Percentiles rank a stretch among this genome's conserved stretches.
Evolutionary conservation across 257 asterid species (phyloP).

Genomic region (Solanum paucissectum): DNA sequence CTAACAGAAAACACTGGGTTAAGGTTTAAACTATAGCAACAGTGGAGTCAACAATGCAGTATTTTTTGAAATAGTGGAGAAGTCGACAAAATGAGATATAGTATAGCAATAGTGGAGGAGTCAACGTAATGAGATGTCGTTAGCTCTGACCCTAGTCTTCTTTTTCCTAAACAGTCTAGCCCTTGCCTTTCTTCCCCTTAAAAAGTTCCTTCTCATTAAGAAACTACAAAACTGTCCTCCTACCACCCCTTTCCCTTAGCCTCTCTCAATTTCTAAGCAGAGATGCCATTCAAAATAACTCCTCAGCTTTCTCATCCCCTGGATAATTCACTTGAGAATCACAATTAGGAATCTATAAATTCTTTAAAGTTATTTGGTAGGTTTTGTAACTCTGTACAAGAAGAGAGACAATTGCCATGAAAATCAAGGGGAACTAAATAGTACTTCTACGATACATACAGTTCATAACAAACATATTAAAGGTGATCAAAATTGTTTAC

Average conservation of each 20-base stretch:
- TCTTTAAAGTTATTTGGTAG: not conserved
- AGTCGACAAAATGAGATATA: not conserved
- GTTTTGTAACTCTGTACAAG: not conserved
- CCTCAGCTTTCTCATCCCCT: not conserved
- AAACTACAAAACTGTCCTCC: not conserved
- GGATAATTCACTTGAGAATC: not conserved
- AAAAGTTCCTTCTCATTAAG: not conserved
- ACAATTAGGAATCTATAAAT: not conserved
- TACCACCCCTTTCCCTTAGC: not conserved
- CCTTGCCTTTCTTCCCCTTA: not conserved
- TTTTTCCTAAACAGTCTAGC: not conserved
- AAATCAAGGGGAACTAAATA: not conserved
- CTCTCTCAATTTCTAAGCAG: not conserved
- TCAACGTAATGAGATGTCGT: not conserved
- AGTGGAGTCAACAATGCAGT: not conserved
- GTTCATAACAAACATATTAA: not conserved
- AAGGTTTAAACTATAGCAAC: not conserved
- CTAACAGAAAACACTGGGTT: not conserved
- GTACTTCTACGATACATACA: not conserved
- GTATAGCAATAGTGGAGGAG: not conserved
- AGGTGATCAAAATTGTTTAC: not conserved
- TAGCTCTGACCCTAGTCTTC: not conserved
- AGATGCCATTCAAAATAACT: not conserved
- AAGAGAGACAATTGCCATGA: not conserved
- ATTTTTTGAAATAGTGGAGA: not conserved